Percentiles rank a stretch among this genome's conserved stretches.
phyloP scores from a whole-genome alignment of 2,329 filamentous ascomycete species.

The Colletotrichum cuscutae region DNA sequence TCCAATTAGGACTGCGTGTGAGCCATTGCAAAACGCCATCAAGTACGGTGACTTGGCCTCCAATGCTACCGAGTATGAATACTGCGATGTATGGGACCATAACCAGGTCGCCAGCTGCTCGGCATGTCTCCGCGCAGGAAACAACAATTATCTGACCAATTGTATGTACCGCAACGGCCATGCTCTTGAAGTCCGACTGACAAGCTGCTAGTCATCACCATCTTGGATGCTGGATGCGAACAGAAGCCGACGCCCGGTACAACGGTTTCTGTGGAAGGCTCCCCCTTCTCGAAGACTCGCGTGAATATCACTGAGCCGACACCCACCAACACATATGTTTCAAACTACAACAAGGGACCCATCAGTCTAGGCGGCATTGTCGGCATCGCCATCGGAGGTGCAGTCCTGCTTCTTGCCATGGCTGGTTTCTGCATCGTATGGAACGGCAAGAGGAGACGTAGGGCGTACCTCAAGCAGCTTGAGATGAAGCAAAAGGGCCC shows the following conservation, averaged over 20 bases:
- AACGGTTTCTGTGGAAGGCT: constrained; percentile 61
- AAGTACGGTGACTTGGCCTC: constrained; percentile 60
- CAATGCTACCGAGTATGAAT: constrained; percentile 59
- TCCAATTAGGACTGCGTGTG: constrained; percentile 61
- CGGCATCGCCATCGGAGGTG: constrained; percentile 64
- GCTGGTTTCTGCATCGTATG: constrained; percentile 65
- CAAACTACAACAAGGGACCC: constrained; percentile 54
- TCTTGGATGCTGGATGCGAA: constrained; percentile 66
- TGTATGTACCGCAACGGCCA: constrained; percentile 50
- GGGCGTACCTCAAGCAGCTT: constrained; percentile 60
- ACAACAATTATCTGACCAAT: constrained; percentile 60
- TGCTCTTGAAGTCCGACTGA: constrained; percentile 20
- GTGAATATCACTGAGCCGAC: constrained; percentile 63
- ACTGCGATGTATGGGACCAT: constrained; percentile 61
- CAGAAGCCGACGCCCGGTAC: constrained; percentile 60
- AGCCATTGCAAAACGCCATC: constrained; percentile 56
- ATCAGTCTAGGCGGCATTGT: constrained; percentile 66
- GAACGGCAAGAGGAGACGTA: constrained; percentile 65
- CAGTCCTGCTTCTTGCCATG: constrained; percentile 58
- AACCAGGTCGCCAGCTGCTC: constrained; percentile 55
- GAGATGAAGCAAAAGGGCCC: constrained; percentile 48
- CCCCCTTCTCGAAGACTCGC: constrained; percentile 58
- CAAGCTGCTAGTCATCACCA: constrained; percentile 52
- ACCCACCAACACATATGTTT: constrained; percentile 50
- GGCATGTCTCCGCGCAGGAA: constrained; percentile 54